These are phyloP conservation scores for Lathyrus sativus DNA, from an alignment of 306 rosid genomes.

Conservation along the genomic window DNA sequence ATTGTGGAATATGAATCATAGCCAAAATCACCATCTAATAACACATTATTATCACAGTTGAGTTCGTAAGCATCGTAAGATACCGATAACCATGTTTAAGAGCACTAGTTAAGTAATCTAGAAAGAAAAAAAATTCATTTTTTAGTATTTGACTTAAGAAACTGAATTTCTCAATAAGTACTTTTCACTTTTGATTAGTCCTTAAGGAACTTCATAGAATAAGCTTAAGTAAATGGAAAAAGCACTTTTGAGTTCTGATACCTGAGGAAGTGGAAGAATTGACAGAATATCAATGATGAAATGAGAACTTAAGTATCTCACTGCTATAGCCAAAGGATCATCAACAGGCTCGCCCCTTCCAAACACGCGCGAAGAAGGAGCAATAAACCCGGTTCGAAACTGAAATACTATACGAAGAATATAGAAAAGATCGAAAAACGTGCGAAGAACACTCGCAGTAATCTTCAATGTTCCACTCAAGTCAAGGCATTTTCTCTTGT, in stretches of 20 bases:
- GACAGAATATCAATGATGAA: conserved; percentile 81
- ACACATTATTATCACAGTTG: no score
- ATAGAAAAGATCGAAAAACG: conserved; percentile 77
- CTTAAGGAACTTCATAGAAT: no score
- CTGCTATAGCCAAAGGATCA: conserved; percentile 62
- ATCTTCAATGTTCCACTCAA: conserved; percentile 47
- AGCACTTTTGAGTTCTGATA: conserved; percentile 32
- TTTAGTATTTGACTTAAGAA: background rate
- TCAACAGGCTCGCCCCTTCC: conserved; percentile 76
- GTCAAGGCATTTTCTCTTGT: conserved; percentile 39
- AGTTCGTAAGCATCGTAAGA: no score
- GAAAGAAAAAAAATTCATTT: background rate
- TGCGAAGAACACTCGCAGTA: conserved; percentile 67
- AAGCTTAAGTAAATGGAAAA: no score
- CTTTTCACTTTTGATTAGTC: background rate
- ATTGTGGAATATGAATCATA: conserved; percentile 25
- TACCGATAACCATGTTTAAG: no score
- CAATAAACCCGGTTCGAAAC: conserved; percentile 82
- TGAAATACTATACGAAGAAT: conserved; percentile 69
- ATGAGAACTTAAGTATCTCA: conserved; percentile 63
- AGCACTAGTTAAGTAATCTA: no score
- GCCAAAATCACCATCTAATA: conserved; percentile 55
- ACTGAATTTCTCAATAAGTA: conserved; percentile 4
- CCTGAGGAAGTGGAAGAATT: conserved; percentile 92
- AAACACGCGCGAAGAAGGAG: conserved; percentile 83